These are phyloP conservation scores for Thermochaetoides thermophila DNA, from an alignment of 495 filamentous ascomycete species.

Conservation along the genomic window DNA sequence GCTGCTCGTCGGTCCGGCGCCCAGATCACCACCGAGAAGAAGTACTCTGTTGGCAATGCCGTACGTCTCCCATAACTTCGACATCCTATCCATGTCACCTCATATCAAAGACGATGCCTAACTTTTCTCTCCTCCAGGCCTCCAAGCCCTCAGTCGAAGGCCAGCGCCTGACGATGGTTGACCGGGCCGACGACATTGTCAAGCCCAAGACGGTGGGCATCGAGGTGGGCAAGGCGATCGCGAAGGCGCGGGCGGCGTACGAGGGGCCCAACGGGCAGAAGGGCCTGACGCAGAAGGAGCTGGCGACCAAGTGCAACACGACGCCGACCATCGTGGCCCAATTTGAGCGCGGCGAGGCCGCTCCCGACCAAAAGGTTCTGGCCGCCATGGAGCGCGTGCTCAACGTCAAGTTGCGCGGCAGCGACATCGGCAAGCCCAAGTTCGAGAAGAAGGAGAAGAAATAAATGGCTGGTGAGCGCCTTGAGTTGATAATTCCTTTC, in stretches of 20 bases:
- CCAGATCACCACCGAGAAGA: constrained; percentile 84
- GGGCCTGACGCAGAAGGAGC: constrained; percentile 85
- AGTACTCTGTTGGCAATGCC: constrained; percentile 57
- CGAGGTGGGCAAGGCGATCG: constrained; percentile 71
- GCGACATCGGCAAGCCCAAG: constrained; percentile 60
- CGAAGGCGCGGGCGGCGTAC: constrained; percentile 49
- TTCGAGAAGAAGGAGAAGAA: constrained; percentile 55
- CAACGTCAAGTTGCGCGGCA: constrained; percentile 69
- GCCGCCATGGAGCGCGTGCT: constrained; percentile 67
- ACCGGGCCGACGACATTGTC: constrained; percentile 93
- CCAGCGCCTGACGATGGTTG: constrained; percentile 94
- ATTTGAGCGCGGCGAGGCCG: constrained; percentile 69
- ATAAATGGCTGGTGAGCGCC: constrained; percentile 7
- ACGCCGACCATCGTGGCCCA: constrained; percentile 64
- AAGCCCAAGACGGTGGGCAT: constrained; percentile 81
- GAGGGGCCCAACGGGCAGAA: constrained; percentile 39
- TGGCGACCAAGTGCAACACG: constrained; percentile 87
- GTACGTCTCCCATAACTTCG: constrained; percentile 37
- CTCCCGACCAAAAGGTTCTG: constrained; percentile 76
- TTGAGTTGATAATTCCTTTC: background rate
- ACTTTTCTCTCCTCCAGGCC: constrained; percentile 23
- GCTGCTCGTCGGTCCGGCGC: constrained; percentile 70
- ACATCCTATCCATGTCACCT: background rate
- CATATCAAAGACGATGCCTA: background rate
- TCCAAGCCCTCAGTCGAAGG: constrained; percentile 56